Evolutionary conservation across 805 yeast genomes (phyloP).

Genomic region (Metschnikowia chrysomelidarum): DNA sequence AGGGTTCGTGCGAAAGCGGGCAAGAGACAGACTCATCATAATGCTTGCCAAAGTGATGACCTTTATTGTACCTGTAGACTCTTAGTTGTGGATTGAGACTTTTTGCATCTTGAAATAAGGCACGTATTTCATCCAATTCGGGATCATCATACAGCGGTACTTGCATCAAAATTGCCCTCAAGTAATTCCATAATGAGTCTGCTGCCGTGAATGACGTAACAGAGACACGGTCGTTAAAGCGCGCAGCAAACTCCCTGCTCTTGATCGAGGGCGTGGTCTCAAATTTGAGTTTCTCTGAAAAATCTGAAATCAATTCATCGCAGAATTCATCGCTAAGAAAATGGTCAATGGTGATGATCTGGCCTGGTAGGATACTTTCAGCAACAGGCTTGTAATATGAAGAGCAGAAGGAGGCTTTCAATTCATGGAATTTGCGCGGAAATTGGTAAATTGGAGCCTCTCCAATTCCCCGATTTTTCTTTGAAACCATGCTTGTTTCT

Average conservation of each 20-base stretch:
- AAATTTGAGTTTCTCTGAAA: conserved; percentile 21
- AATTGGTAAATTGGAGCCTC: conserved; percentile 15
- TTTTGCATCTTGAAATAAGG: conserved; percentile 36
- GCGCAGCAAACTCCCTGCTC: conserved; percentile 52
- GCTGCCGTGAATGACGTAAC: conserved; percentile 40
- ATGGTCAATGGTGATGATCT: conserved; percentile 40
- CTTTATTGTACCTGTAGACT: conserved; percentile 51
- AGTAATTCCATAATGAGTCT: conserved; percentile 42
- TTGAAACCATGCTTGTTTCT: conserved; percentile 13
- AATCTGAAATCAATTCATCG: conserved; percentile 36
- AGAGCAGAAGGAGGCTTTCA: conserved; percentile 11
- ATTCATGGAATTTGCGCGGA: conserved; percentile 17
- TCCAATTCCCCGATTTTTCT: conserved; percentile 1
- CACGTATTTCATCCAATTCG: conserved; percentile 21
- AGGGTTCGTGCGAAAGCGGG: conserved; percentile 23
- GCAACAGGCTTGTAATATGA: conserved; percentile 22
- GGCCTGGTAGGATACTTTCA: conserved; percentile 29
- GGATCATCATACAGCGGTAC: conserved; percentile 30
- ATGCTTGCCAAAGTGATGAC: conserved; percentile 60
- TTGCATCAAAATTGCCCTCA: conserved; percentile 29
- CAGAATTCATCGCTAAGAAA: conserved; percentile 39
- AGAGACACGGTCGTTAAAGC: conserved; percentile 53
- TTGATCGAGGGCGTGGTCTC: conserved; percentile 50
- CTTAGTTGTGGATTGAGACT: conserved; percentile 58
- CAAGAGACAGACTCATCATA: conserved; percentile 55